A percentile compares a stretch with the other conserved stretches of the same genome.
phyloP scores from a whole-genome alignment of 371 early-diverging fungal genomes.

The Conidiobolus incongruus region DNA sequence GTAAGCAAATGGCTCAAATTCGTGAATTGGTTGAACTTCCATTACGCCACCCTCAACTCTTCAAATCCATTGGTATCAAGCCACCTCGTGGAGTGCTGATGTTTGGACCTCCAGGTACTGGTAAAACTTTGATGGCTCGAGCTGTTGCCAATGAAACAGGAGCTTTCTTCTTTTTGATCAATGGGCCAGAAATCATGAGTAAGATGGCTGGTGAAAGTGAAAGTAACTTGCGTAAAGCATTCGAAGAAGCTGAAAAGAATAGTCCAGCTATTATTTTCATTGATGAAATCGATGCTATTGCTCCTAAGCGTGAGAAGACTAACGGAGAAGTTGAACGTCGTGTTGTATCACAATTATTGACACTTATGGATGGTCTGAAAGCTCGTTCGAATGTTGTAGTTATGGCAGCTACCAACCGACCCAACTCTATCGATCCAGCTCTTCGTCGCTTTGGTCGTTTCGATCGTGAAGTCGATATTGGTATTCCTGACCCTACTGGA shows the following conservation, averaged over 20 bases:
- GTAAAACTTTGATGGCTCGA: constrained; percentile 64
- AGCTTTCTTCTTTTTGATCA: constrained; percentile 90
- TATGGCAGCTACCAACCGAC: constrained; percentile 97
- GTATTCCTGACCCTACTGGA: constrained; percentile 98
- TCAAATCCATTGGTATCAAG: constrained; percentile 97
- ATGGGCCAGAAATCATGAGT: constrained; percentile 98
- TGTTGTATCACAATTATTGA: constrained; percentile 97
- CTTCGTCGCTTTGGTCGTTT: constrained; percentile 99
- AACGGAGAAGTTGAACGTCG: constrained; percentile 99
- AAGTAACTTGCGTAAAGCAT: constrained; percentile 94
- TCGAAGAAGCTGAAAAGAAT: constrained; percentile 98
- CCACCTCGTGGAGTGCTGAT: constrained; percentile 82
- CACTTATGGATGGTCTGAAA: constrained; percentile 99
- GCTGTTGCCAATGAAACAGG: constrained; percentile 53
- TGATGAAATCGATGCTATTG: constrained; percentile 95
- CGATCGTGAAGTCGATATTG: constrained; percentile 99
- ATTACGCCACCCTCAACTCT: constrained; percentile 91
- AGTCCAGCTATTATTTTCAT: constrained; percentile 97
- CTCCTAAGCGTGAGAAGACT: constrained; percentile 99
- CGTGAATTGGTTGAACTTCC: constrained; percentile 98
- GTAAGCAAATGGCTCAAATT: constrained; percentile 99
- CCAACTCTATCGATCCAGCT: constrained; percentile 98
- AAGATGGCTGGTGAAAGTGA: constrained; percentile 99
- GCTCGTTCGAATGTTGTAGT: constrained; percentile 92
- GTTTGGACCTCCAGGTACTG: constrained; percentile 86